phyloP scores from a whole-genome alignment of 2,329 filamentous ascomycete genomes.

The Penicillium expansum region DNA sequence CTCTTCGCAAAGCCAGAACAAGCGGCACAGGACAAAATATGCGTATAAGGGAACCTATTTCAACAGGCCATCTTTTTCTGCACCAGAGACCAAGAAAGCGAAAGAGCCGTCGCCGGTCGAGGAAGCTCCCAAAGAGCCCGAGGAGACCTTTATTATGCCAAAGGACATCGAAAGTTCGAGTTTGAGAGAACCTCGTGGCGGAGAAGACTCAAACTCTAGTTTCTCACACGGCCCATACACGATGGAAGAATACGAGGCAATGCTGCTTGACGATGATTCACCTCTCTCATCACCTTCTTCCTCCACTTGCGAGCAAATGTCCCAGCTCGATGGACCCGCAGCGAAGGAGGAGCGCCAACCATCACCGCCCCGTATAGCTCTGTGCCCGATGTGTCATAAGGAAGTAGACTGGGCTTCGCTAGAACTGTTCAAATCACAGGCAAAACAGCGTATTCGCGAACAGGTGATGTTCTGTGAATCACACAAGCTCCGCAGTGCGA shows the following conservation, averaged over 20 bases:
- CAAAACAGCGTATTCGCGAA: slow-evolving; percentile 36
- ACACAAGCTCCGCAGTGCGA: slow-evolving; percentile 59
- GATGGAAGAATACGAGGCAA: slow-evolving; percentile 12
- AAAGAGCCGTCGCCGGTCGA: neutral
- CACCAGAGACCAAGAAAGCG: neutral
- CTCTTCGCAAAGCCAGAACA: slow-evolving; percentile 11
- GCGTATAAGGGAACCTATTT: slow-evolving; percentile 15
- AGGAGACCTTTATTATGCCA: slow-evolving; percentile 26
- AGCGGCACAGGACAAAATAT: slow-evolving; percentile 21
- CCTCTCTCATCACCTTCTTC: slow-evolving; percentile 31
- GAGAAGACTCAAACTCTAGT: slow-evolving; percentile 22
- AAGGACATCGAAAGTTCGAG: slow-evolving; percentile 22
- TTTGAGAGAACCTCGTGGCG: neutral
- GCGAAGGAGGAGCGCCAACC: slow-evolving; percentile 7
- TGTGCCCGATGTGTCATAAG: slow-evolving; percentile 67
- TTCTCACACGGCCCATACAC: slow-evolving; percentile 30
- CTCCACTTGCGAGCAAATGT: slow-evolving; percentile 19
- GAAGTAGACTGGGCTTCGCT: slow-evolving; percentile 57
- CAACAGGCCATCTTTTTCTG: slow-evolving; percentile 3
- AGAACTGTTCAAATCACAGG: slow-evolving; percentile 48
- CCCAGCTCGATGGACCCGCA: slow-evolving; percentile 10
- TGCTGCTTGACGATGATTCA: slow-evolving; percentile 26
- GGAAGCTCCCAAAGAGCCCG: slow-evolving; percentile 4
- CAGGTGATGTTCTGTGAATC: slow-evolving; percentile 58
- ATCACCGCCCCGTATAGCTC: slow-evolving; percentile 22